Evolutionary conservation across 2,329 filamentous ascomycete genomes (phyloP), one percentile per base, ranked within the genome.

Genomic region (Curvularia spicifera): DNA sequence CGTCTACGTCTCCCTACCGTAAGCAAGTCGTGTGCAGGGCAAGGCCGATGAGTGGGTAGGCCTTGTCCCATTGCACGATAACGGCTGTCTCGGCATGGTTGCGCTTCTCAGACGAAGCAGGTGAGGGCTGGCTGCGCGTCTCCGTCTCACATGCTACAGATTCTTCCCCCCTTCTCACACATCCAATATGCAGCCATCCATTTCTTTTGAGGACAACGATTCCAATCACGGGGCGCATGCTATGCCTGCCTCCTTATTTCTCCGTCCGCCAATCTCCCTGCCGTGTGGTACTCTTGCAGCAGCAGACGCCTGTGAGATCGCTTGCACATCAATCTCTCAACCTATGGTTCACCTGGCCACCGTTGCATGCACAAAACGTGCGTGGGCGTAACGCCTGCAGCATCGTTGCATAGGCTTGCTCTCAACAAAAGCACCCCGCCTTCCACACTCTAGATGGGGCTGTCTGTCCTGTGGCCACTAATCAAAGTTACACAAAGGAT

Each of bases 341-440:
- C 29, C 29, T 35, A 20, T 40, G 18, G 31, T 46, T 52, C 35
- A 49, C 45, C 33, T 43, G 22, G 50, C 35, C 33, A 24, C 15
- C 24, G 31, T 46, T 57, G 47, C 47, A 49, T 56, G 49, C 53
- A 53, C 39, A 59, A 52, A 64, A 64, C 57, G 57, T 60, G 63
- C 59, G 55, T 53, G 61, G 60, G 60, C 66, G 64, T 64, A 49
- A 58, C 56, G 61, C 63, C 60, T 61, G 56, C 67, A 66, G 39
- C 51, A 55, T 49, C 56, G 56, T 62, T 63, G 63, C 66, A 60
- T 57, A 47, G 22, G 31, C 46, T 48, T 56, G 45, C 31, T 52
- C 63, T 60, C 66, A 70, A 68, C 66, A 67, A 65, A 67, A 64
- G 51, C 40, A 58, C 51, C 22, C 51, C 46, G 28, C 42, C 48